These are phyloP conservation scores for Rhodosporidiobolus sp. DNA, from an alignment of 768 basidiomycete genomes.

Conservation along the genomic window DNA sequence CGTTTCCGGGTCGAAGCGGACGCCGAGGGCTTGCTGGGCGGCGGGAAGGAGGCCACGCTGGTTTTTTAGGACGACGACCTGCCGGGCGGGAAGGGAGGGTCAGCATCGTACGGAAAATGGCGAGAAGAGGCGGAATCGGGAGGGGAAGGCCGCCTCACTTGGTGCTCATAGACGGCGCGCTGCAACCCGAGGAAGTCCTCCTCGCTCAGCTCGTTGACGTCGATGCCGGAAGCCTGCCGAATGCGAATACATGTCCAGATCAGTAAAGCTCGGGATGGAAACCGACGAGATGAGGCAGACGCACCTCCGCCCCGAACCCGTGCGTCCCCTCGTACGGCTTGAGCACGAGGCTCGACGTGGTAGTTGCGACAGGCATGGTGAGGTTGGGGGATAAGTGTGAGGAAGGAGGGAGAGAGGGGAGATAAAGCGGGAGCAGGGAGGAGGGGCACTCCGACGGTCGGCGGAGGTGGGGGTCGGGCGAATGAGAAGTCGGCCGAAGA, in stretches of 20 bases:
- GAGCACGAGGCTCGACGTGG: background rate
- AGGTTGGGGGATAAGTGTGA: background rate
- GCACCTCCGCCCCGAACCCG: background rate
- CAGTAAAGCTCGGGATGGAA: background rate
- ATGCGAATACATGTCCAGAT: too few species aligned
- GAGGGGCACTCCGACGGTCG: too few species aligned
- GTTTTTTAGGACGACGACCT: conserved; percentile 8
- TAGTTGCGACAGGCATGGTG: background rate
- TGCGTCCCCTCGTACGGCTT: background rate
- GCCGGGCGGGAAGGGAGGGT: too few species aligned
- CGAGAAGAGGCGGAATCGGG: too few species aligned
- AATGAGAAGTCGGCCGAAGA: too few species aligned
- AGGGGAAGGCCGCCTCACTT: too few species aligned
- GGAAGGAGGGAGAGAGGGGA: background rate
- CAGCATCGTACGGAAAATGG: too few species aligned
- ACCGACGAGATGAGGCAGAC: background rate
- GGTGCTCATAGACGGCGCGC: conserved; percentile 5
- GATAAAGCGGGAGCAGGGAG: background rate
- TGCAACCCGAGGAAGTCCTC: conserved; percentile 10
- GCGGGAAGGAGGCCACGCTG: background rate
- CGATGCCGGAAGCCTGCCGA: background rate
- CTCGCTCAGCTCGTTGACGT: conserved; percentile 1
- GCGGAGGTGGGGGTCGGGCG: too few species aligned
- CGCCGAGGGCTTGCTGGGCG: background rate
- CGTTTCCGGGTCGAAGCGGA: conserved; percentile 7